Evolutionary conservation across 176 grass and related monocot species (phyloP), one percentile per base, ranked within the genome.

Genomic region (Bromus sterilis): DNA sequence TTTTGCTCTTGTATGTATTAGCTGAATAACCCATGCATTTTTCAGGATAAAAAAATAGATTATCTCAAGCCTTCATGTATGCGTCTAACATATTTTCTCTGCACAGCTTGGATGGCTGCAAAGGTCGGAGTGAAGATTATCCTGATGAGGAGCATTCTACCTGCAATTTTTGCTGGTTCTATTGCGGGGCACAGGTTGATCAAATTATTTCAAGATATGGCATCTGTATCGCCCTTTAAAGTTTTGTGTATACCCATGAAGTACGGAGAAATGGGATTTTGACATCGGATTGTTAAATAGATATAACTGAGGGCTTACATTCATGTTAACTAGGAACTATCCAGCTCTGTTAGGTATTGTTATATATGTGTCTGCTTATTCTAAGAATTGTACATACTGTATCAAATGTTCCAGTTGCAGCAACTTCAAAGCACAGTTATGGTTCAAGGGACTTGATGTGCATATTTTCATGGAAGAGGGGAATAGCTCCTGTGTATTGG

Each of bases 41-140:
- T 42, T 73, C 20, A 4, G 2, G 15, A 49, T 31, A 20, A 49
- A 71, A 49, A 73, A 46, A 0, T 4, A 57, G 55, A 63, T 63
- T 18, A 15, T 16, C 60, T 42, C 15, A 16, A 26, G 26, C 15
- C 20, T 48, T 40, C 66, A 68, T 25, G 37, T 68, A 24, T 14
- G 62, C 21, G 9, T 51, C 77, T 59, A 40, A 71, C 29, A 77
- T 3, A 31, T 74, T 30, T 60, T 81, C 77, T 75, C 7, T 81
- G 7, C 43, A 66, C 95, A 98, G 95, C 90, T 98, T 59, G 95
- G 90, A 36, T 98, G 95, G 92, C 83, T 94, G 37, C 84, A 98
- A 81, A 94, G 56, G 72, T 86, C 88, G 5, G 88, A 94, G 11
- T 94, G 66, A 82, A 46, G 7, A 66, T 24, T 67, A 83, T 39